Base-by-base conservation (phyloP, 2,329 filamentous ascomycete genomes). In the Lojkania enalia region DNA sequence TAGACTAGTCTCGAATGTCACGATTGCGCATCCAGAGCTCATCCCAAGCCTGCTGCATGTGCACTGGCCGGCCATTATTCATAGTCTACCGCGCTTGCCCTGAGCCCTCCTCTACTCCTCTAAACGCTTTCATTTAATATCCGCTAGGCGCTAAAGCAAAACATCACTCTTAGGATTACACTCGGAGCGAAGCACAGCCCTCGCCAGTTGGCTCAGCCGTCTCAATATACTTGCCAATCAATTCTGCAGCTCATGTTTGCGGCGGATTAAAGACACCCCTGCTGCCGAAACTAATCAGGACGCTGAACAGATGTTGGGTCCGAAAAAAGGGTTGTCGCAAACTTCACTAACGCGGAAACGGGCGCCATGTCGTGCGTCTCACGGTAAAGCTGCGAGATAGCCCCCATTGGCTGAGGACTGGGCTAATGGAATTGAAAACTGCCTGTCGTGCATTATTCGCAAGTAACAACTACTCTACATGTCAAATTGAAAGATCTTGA, bases 321-420 rank as follows among this genome's bases (percentile, higher is more conserved):
- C 42, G 41, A 44, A 53, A 44, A 52, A 51, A 48, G 47, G 43
- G 46, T 45, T 39, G 29, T 51, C 25, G 35, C 44, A 46, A 38
- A 31, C 41, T 29, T 30, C 25, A 42, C 47, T 49, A 42, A 52
- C 47, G 48, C 46, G 45, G 52, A 27, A 27, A 27, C n/a, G n/a
- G n/a, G 23, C n/a, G 23, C 23, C 23, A 7, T 21, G 39, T 32
- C 33, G 61, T 65, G 63, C 61, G 63, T 63, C 55, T 57, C 63
- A 62, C 63, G 64, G 61, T 54, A 64, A 61, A 44, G 45, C 32
- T 41, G 46, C 49, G 55, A 54, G 21, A 27, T 20, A 38, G 32
- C 33, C 35, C 12, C 21, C 14, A 6, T 30, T 30, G 9, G 18
- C 14, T 20, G n/a, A n/a, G n/a, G n/a, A n/a, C n/a, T 29, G 9